Conservation (phyloP, 148 eudicot genomes). For the Diospyros kaki region DNA sequence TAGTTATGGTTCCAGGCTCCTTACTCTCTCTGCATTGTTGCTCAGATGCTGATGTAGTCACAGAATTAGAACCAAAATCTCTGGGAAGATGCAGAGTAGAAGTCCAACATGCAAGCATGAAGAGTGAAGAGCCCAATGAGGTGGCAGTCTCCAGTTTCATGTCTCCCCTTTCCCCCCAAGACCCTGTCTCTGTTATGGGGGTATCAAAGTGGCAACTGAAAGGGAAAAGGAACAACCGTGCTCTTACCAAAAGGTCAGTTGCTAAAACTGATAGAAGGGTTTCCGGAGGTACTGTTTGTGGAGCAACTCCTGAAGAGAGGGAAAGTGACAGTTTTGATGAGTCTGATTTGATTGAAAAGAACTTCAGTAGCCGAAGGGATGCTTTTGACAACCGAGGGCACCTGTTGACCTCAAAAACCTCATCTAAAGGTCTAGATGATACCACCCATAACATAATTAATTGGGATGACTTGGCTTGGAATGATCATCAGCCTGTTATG, state of each 20-base stretch:
- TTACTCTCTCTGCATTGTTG: constrained; percentile 22
- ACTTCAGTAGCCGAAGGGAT: constrained; percentile 22
- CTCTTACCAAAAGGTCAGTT: constrained; percentile 43
- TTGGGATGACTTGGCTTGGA: constrained; percentile 63
- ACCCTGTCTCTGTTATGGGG: constrained; percentile 34
- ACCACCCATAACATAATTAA: constrained; percentile 23
- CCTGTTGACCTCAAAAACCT: constrained; percentile 25
- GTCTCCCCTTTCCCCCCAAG: constrained; percentile 38
- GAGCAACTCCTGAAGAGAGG: constrained; percentile 30
- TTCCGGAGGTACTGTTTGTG: constrained; percentile 21
- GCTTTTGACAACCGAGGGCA: constrained; percentile 38
- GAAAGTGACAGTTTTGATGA: constrained; percentile 43
- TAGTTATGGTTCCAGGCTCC: neutral
- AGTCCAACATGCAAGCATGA: constrained; percentile 53
- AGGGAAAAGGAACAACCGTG: constrained; percentile 76
- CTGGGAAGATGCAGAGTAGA: constrained; percentile 42
- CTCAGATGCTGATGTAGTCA: constrained; percentile 57
- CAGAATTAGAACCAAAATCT: constrained; percentile 47
- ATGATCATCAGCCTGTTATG: constrained; percentile 31
- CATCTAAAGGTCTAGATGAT: constrained; percentile 36
- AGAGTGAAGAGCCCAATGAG: constrained; percentile 57
- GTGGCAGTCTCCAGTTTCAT: constrained; percentile 25
- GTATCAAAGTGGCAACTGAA: constrained; percentile 84
- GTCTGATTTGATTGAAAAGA: constrained; percentile 42
- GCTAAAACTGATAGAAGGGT: constrained; percentile 22